These are phyloP conservation scores for Coemansia reversa DNA, from an alignment of 192 early-diverging fungal species.

Conservation along the genomic window DNA sequence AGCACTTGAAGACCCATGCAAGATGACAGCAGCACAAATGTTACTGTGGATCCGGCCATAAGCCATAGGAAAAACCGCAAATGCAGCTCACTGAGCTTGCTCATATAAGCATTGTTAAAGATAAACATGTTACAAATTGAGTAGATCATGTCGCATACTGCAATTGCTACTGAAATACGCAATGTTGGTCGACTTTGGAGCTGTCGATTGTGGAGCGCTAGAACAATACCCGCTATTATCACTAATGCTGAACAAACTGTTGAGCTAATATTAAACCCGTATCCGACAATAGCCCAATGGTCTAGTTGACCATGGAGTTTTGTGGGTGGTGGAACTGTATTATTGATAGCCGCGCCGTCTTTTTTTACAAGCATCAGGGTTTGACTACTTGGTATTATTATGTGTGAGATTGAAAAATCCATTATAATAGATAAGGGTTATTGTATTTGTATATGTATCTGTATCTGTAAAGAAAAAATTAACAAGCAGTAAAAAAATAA, in stretches of 20 bases:
- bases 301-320: constrained; percentile 31
- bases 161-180: constrained; percentile 31
- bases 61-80: constrained; percentile 42
- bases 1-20: constrained; percentile 29
- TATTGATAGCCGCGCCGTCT: too few species aligned
- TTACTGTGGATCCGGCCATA: constrained; percentile 34
- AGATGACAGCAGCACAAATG: constrained; percentile 27
- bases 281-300: constrained; percentile 38
- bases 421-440: too few species aligned
- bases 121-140: constrained; percentile 40
- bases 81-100: constrained; percentile 15
- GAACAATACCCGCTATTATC: constrained; percentile 14
- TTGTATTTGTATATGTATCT: too few species aligned
- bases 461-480: too few species aligned
- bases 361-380: too few species aligned
- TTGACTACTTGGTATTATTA: too few species aligned
- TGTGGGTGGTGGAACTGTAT: background rate
- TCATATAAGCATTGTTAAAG: constrained; percentile 44
- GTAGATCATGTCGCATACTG: constrained; percentile 43
- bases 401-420: too few species aligned
- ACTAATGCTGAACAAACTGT: constrained; percentile 28
- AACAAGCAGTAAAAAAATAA: too few species aligned
- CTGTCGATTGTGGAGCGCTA: constrained; percentile 1
- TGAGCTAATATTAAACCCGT: constrained; percentile 36
- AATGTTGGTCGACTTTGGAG: constrained; percentile 13